These are phyloP conservation scores for Symmetrospora coprosmae DNA, from an alignment of 768 basidiomycete genomes.

Conservation along the genomic window DNA sequence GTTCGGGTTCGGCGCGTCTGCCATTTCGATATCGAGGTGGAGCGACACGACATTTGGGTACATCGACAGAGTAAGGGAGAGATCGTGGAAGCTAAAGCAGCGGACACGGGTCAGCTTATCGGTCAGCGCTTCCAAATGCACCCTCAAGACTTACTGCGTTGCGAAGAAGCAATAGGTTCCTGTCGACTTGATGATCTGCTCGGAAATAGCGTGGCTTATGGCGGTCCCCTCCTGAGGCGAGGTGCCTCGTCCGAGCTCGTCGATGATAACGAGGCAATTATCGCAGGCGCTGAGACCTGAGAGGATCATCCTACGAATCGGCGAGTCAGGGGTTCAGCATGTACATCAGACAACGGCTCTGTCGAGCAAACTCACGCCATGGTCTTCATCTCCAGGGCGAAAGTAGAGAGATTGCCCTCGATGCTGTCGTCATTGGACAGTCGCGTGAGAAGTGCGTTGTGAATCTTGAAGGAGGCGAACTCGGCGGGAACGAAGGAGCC, in stretches of 20 bases:
- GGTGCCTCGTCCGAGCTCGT: constrained; percentile 79
- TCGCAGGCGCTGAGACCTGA: constrained; percentile 54
- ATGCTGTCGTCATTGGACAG: constrained; percentile 89
- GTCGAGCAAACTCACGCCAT: constrained; percentile 80
- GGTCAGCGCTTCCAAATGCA: neutral
- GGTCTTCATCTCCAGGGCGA: constrained; percentile 86
- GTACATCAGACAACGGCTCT: constrained; percentile 30
- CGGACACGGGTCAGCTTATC: no score
- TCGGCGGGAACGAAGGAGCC: constrained; percentile 58
- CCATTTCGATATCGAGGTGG: constrained; percentile 27
- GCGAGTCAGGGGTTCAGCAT: neutral
- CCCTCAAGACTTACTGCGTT: constrained; percentile 45
- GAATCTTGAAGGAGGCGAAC: constrained; percentile 76
- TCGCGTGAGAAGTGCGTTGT: constrained; percentile 69
- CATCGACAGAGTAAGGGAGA: constrained; percentile 58
- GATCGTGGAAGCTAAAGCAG: constrained; percentile 54
- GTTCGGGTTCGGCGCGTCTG: neutral
- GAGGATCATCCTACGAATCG: constrained; percentile 4
- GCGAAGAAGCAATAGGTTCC: constrained; percentile 61
- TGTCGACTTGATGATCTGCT: constrained; percentile 49
- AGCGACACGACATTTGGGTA: constrained; percentile 63
- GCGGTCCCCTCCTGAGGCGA: constrained; percentile 58
- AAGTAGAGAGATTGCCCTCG: constrained; percentile 79
- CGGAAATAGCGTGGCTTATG: constrained; percentile 40
- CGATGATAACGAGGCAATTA: constrained; percentile 61